Evolutionary conservation across 495 filamentous ascomycete genomes (phyloP), one percentile per base, ranked within the genome.

Genomic region (Jackrogersella minutella): DNA sequence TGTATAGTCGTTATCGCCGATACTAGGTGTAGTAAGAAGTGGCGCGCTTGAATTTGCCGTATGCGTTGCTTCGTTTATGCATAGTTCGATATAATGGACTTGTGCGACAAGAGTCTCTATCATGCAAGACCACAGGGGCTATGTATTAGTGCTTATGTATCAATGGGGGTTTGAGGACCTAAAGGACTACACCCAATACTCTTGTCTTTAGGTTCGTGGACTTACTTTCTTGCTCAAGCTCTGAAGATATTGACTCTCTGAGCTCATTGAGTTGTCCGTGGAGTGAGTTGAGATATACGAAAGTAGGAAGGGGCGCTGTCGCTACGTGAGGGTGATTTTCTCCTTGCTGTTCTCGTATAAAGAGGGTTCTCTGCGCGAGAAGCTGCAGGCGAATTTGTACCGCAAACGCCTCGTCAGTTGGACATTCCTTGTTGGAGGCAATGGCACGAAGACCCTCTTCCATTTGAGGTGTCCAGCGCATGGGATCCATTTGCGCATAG

Each of bases 371-470:
- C 11, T 59, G 26, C 22, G 59, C 63, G 0, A 86, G 63, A 16
- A 82, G 55, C 37, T 84, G 80, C 8, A 86, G 68, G 47, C 77
- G 77, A n/a, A 85, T 79, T 36, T 82, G 74, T 7, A 80, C 59
- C 3, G 81, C 76, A 19, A 86, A 67, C 6, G 78, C 55, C 11
- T 75, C 72, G 70, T 87, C 84, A 7, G 74, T 72, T 0, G 73
- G 71, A 50, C 71, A 79, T 46, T 70, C 72, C 3, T 58, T 71
- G 56, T 51, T 71, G 0, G 34, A 54, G 7, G 13, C 54, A 11
- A 77, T 63, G 16, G 64, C 51, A 14, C 51, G 56, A 2, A 77
- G 71, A 21, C 68, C 74, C 30, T 79, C 73, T 16, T 80, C 77
- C 72, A 79, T 72, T 34, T 78, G 71, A 6, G 75, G 58, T 5